phyloP scores from a whole-genome alignment of 371 early-diverging fungal genomes.

The Mucor circinelloides region DNA sequence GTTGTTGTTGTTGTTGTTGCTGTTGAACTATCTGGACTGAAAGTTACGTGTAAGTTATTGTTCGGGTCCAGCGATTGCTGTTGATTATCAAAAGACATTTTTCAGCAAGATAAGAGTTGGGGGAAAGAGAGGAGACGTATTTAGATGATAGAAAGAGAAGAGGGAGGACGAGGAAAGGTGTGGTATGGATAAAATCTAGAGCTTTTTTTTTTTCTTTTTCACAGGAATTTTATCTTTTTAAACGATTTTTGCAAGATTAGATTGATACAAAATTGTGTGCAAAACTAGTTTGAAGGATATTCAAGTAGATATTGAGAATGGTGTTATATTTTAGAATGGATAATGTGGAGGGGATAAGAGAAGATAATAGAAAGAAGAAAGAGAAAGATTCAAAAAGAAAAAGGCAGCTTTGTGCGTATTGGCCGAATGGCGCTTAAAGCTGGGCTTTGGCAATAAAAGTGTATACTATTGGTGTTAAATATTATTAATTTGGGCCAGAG shows the following conservation, averaged over 20 bases:
- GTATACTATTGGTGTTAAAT: not conserved
- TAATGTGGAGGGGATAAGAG: not conserved
- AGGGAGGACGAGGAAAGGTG: not conserved
- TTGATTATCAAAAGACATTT: conserved; percentile 7
- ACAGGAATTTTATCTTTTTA: not conserved
- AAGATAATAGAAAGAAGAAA: not conserved
- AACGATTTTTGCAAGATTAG: not conserved
- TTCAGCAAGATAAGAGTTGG: not conserved
- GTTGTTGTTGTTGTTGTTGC: not conserved
- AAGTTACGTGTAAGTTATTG: conserved; percentile 13
- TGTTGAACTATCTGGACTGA: not conserved
- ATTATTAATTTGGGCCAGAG: too few relatives aligned
- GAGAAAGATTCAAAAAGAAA: not conserved
- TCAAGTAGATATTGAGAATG: not conserved
- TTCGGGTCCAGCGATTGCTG: not conserved
- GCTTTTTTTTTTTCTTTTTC: not conserved
- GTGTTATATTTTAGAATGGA: not conserved
- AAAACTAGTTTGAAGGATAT: not conserved
- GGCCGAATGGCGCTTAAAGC: not conserved
- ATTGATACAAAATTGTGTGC: not conserved
- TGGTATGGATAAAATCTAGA: not conserved
- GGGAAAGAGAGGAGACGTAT: not conserved
- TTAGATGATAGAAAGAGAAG: not conserved
- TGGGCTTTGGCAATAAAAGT: not conserved
- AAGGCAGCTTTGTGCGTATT: not conserved